A percentile compares a stretch with the other conserved stretches of the same genome.
These are phyloP conservation scores for Wickerhamomyces silvicola DNA, from an alignment of 805 yeast genomes.

Conservation along the genomic window DNA sequence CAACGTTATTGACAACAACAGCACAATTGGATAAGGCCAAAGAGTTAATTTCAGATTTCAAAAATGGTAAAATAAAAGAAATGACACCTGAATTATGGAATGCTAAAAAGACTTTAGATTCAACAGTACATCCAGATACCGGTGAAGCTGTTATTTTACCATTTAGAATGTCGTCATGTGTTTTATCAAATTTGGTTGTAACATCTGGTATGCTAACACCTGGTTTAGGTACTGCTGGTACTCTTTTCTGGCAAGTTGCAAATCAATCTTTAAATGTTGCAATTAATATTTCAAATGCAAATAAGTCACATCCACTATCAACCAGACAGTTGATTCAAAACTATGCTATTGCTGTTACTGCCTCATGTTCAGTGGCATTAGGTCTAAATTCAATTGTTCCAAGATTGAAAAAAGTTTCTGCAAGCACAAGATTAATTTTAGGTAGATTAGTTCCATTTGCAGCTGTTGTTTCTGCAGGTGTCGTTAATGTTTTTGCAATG, in stretches of 20 bases:
- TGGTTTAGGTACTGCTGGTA: conserved; percentile 80
- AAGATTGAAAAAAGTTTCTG: conserved; percentile 59
- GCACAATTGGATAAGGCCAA: conserved; percentile 60
- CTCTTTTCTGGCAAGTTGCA: conserved; percentile 96
- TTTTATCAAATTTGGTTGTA: conserved; percentile 85
- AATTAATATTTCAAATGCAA: conserved; percentile 91
- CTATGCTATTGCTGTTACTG: conserved; percentile 84
- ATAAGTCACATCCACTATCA: conserved; percentile 87
- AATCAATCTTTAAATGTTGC: conserved; percentile 97
- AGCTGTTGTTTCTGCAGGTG: conserved; percentile 96
- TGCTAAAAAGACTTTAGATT: conserved; percentile 81
- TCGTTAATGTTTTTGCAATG: conserved; percentile 95
- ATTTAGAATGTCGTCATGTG: conserved; percentile 96
- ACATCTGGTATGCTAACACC: conserved; percentile 99
- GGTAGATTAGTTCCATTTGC: conserved; percentile 95
- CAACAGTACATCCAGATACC: conserved; percentile 94
- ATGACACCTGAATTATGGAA: conserved; percentile 85
- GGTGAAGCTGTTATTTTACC: conserved; percentile 91
- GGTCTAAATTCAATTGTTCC: conserved; percentile 94
- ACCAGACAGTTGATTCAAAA: conserved; percentile 71
- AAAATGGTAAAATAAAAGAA: conserved; percentile 53
- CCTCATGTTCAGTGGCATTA: conserved; percentile 92
- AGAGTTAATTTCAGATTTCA: conserved; percentile 60
- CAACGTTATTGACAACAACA: conserved; percentile 72
- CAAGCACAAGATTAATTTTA: conserved; percentile 62